Percentiles rank a stretch among this genome's conserved stretches.
Evolutionary conservation across 192 early-diverging fungal species (phyloP).

Genomic region (Powellomyces hirtus): DNA sequence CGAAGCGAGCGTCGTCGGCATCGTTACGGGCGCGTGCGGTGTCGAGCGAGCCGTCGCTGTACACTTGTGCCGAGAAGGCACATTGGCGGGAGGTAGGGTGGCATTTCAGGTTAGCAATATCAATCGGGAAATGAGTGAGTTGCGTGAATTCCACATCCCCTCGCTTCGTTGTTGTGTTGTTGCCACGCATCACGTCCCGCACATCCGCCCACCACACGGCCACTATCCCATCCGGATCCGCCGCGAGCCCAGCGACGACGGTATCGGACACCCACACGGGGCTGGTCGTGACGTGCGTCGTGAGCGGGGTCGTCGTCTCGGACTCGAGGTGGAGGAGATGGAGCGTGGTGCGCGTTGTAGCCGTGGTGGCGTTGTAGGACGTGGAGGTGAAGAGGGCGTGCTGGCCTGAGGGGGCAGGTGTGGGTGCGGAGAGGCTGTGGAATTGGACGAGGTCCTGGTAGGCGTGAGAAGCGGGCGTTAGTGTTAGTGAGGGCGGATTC

Average conservation of each 20-base stretch:
- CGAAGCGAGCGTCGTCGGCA: constrained; percentile 38
- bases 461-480: too few species aligned
- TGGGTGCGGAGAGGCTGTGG: constrained; percentile 50
- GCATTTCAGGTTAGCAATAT: constrained; percentile 57
- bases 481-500: too few species aligned
- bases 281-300: constrained; percentile 40
- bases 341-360: not conserved
- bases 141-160: constrained; percentile 35
- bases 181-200: constrained; percentile 34
- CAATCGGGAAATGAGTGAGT: constrained; percentile 56
- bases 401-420: constrained; percentile 51
- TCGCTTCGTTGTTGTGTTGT: constrained; percentile 1
- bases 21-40: too few species aligned
- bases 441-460: constrained; percentile 63
- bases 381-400: constrained; percentile 60
- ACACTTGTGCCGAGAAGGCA: constrained; percentile 70
- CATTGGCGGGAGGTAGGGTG: constrained; percentile 46
- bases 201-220: constrained; percentile 37
- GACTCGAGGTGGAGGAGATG: constrained; percentile 46
- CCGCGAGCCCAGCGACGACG: constrained; percentile 44
- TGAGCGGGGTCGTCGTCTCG: constrained; percentile 47
- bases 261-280: constrained; percentile 43
- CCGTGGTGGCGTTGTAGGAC: constrained; percentile 51
- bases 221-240: not conserved
- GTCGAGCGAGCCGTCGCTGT: constrained; percentile 54